Conservation (phyloP, 345 rosid genomes). For the Gossypioides kirkii region DNA sequence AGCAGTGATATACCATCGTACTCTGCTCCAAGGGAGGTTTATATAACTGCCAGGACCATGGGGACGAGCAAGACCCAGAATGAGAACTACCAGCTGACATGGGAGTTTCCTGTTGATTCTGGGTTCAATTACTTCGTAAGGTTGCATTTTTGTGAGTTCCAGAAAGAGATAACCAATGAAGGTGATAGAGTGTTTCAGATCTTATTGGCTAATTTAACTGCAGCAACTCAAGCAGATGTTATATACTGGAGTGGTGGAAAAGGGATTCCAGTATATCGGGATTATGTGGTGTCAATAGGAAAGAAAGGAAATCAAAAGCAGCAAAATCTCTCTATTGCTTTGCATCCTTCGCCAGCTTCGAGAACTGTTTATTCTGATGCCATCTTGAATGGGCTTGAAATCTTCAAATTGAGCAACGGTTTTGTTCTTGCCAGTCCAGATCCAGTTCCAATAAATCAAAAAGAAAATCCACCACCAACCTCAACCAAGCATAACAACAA, state of each 20-base stretch:
- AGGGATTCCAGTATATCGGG: conserved; percentile 9
- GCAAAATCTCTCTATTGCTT: conserved; percentile 26
- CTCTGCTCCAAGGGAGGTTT: conserved; percentile 12
- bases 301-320: too few relatives aligned
- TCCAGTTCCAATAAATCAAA: background rate
- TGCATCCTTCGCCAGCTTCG: conserved; percentile 14
- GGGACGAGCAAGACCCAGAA: background rate
- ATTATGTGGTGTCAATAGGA: conserved; percentile 20
- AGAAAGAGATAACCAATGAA: background rate
- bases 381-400: conserved; percentile 48
- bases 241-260: conserved; percentile 9
- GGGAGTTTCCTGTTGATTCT: conserved; percentile 24
- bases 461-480: background rate
- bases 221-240: background rate
- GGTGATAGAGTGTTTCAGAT: conserved; percentile 22
- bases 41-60: conserved; percentile 3
- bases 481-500: background rate
- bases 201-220: background rate
- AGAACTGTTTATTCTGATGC: conserved; percentile 20
- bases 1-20: background rate
- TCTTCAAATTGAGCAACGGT: conserved; percentile 32
- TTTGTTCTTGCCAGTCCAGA: conserved; percentile 25
- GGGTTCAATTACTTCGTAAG: conserved; percentile 25
- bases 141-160: conserved; percentile 35
- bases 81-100: conserved; percentile 22